phyloP scores from a whole-genome alignment of 1,139 yeast species.

The Pichia sp. region DNA sequence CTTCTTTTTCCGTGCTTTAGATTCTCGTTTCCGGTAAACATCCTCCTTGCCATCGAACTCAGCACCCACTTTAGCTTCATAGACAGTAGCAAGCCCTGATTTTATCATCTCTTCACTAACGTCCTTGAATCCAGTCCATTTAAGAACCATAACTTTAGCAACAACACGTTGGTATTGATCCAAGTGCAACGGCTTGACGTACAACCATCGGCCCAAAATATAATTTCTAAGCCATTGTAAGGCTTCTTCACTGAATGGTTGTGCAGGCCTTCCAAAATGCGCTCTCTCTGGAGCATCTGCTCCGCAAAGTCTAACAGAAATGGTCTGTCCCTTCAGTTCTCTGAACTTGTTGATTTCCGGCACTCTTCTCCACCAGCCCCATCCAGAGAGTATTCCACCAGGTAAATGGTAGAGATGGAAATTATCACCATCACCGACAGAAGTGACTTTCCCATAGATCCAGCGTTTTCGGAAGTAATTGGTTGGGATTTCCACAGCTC shows the following conservation, averaged over 20 bases:
- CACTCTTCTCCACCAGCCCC: constrained; percentile 78
- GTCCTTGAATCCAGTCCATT: constrained; percentile 68
- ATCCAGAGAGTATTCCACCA: constrained; percentile 79
- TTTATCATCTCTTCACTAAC: constrained; percentile 83
- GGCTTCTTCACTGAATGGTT: constrained; percentile 83
- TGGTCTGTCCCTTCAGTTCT: constrained; percentile 49
- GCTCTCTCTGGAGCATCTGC: constrained; percentile 98
- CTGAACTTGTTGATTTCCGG: constrained; percentile 41
- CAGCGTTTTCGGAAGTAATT: constrained; percentile 33
- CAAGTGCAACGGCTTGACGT: constrained; percentile 67
- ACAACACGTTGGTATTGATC: constrained; percentile 92
- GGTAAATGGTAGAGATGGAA: constrained; percentile 91
- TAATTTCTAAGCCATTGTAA: constrained; percentile 63
- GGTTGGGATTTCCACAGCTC: constrained; percentile 35
- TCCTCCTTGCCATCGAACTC: constrained; percentile 77
- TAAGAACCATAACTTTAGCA: constrained; percentile 69
- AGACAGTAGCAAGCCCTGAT: constrained; percentile 78
- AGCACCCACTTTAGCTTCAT: constrained; percentile 74
- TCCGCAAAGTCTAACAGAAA: constrained; percentile 75
- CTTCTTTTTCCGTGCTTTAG: constrained; percentile 45
- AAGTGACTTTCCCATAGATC: constrained; percentile 74
- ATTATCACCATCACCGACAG: constrained; percentile 97
- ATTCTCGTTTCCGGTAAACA: constrained; percentile 52
- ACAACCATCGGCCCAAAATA: constrained; percentile 57
- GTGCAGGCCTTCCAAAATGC: constrained; percentile 93